Percentiles rank a stretch among this genome's conserved stretches.
These are phyloP conservation scores for Phaeosphaeria sp. DNA, from an alignment of 2,329 filamentous ascomycete species.

Conservation along the genomic window DNA sequence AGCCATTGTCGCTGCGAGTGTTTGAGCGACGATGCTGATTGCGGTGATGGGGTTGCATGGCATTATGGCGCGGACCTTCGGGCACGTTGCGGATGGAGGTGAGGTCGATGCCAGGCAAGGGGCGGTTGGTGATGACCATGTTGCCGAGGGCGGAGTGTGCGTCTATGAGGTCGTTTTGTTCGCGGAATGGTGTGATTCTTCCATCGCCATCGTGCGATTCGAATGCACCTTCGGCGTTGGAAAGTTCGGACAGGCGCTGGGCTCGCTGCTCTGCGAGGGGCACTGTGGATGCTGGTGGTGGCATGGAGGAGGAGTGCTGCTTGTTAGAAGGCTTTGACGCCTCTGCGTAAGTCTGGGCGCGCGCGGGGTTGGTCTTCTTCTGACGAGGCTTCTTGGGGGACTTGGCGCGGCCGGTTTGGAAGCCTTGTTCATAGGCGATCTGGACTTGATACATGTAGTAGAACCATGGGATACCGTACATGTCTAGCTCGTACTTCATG, in stretches of 20 bases:
- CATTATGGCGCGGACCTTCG: constrained; percentile 3
- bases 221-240: neutral
- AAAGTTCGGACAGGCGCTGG: neutral
- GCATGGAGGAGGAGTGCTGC: constrained; percentile 4
- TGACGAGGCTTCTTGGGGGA: constrained; percentile 28
- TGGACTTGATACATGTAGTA: constrained; percentile 40
- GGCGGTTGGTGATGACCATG: constrained; percentile 3
- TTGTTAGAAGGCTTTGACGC: neutral
- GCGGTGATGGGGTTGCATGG: constrained; percentile 13
- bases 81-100: constrained; percentile 20
- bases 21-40: constrained; percentile 4
- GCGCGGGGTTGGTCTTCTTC: constrained; percentile 11
- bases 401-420: constrained; percentile 18
- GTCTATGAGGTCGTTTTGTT: constrained; percentile 22
- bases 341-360: neutral
- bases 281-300: neutral
- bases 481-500: constrained; percentile 29
- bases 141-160: constrained; percentile 12
- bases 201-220: too few species aligned
- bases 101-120: constrained; percentile 10
- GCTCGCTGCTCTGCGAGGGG: constrained; percentile 1
- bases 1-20: constrained; percentile 26
- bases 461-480: constrained; percentile 34
- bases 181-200: constrained; percentile 14
- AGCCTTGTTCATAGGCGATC: constrained; percentile 21